Percentiles rank a stretch among this genome's conserved stretches.
Conservation (phyloP, 805 yeast species). For the Ogataea zsoltii region DNA sequence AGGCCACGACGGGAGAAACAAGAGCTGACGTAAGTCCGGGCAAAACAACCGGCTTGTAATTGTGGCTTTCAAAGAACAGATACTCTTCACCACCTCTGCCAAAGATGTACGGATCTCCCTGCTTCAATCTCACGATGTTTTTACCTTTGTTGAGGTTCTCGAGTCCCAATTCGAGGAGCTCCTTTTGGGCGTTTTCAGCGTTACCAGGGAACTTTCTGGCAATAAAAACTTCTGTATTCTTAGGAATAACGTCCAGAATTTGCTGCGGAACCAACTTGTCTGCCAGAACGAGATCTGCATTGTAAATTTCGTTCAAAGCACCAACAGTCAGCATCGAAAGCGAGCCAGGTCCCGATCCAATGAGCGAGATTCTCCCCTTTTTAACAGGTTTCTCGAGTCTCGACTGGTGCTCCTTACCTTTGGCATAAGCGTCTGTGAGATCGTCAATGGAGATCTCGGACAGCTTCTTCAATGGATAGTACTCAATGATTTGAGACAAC, state of each 20-base stretch:
- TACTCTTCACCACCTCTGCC: slow-evolving; percentile 97
- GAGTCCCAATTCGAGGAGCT: slow-evolving; percentile 72
- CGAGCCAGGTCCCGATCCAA: slow-evolving; percentile 95
- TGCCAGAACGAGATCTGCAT: slow-evolving; percentile 83
- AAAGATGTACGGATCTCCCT: slow-evolving; percentile 95
- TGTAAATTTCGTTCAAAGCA: slow-evolving; percentile 75
- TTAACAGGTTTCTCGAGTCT: slow-evolving; percentile 1
- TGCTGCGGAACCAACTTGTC: slow-evolving; percentile 92
- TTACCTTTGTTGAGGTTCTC: slow-evolving; percentile 63
- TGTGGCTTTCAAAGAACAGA: slow-evolving; percentile 64
- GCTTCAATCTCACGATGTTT: slow-evolving; percentile 85
- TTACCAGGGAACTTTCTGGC: slow-evolving; percentile 97
- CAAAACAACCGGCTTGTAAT: slow-evolving; percentile 69
- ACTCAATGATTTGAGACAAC: slow-evolving; percentile 88
- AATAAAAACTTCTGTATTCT: slow-evolving; percentile 70
- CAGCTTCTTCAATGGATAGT: slow-evolving; percentile 73
- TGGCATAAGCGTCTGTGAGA: slow-evolving; percentile 38
- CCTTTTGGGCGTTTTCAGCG: slow-evolving; percentile 91
- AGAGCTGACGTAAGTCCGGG: slow-evolving; percentile 92
- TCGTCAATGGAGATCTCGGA: slow-evolving; percentile 61
- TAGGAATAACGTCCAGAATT: slow-evolving; percentile 80
- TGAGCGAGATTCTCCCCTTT: slow-evolving; percentile 69
- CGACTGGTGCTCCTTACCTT: background rate
- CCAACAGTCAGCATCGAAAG: slow-evolving; percentile 79
- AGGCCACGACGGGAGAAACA: slow-evolving; percentile 79